Evolutionary conservation across 2,329 filamentous ascomycete genomes (phyloP).

Genomic region (Diplodia corticola): DNA sequence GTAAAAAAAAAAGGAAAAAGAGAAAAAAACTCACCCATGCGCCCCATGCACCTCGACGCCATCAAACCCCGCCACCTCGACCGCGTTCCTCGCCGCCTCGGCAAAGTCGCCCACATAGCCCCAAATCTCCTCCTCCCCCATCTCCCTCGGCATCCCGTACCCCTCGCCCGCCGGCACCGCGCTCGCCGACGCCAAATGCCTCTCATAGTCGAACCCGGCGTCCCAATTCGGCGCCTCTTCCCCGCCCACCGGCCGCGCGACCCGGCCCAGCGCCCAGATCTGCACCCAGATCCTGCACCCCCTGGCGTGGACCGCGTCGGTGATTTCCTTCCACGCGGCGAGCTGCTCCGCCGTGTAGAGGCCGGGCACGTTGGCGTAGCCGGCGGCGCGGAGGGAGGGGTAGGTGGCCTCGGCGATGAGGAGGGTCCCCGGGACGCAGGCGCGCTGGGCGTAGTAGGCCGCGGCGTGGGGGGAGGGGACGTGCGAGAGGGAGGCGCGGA

Average conservation of each 20-base stretch:
- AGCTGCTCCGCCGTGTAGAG: slow-evolving; percentile 50
- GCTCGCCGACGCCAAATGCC: slow-evolving; percentile 33
- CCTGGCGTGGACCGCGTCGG: slow-evolving; percentile 63
- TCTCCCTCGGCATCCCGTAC: slow-evolving; percentile 31
- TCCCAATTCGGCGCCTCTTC: slow-evolving; percentile 29
- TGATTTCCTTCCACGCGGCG: slow-evolving; percentile 60
- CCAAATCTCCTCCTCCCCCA: slow-evolving; percentile 44
- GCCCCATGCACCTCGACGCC: slow-evolving; percentile 59
- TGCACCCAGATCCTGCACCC: slow-evolving; percentile 63
- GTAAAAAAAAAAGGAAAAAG: background rate
- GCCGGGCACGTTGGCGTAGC: slow-evolving; percentile 32
- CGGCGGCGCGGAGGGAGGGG: slow-evolving; percentile 32
- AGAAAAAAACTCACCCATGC: slow-evolving; percentile 48
- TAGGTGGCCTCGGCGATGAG: slow-evolving; percentile 39
- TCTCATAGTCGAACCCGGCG: slow-evolving; percentile 29
- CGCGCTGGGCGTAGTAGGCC: slow-evolving; percentile 36
- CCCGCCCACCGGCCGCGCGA: slow-evolving; percentile 44
- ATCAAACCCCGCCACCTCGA: slow-evolving; percentile 57
- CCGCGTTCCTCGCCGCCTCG: slow-evolving; percentile 47
- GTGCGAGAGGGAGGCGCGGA: slow-evolving; percentile 49
- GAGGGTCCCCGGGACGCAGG: slow-evolving; percentile 34
- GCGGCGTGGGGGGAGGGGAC: slow-evolving; percentile 43
- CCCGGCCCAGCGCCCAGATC: slow-evolving; percentile 62
- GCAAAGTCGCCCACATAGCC: slow-evolving; percentile 41
- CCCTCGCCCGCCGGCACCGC: slow-evolving; percentile 29